These are phyloP conservation scores for Yarrowia sp. DNA, from an alignment of 805 yeast species.

Conservation along the genomic window DNA sequence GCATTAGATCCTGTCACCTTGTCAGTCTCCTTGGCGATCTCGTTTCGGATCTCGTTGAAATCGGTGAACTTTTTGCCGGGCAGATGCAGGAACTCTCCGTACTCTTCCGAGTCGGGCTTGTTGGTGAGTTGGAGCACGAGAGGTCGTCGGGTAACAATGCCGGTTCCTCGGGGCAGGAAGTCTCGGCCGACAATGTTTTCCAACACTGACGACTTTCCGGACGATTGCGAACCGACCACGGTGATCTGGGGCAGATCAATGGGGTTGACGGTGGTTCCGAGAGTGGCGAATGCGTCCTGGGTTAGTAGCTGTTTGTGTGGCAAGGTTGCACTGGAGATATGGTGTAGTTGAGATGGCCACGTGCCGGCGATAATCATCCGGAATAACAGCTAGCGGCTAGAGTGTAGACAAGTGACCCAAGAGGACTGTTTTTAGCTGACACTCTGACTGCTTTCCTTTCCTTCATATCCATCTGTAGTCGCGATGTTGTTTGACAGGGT, in stretches of 20 bases:
- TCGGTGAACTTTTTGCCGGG: slow-evolving; percentile 86
- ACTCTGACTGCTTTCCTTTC: too few relatives aligned
- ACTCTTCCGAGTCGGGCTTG: slow-evolving; percentile 50
- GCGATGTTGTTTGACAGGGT: too few relatives aligned
- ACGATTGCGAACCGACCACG: slow-evolving; percentile 87
- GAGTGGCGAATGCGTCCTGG: slow-evolving; percentile 83
- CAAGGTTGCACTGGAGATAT: not conserved
- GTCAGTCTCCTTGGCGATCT: slow-evolving; percentile 88
- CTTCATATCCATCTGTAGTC: too few relatives aligned
- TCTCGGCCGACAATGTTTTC: slow-evolving; percentile 91
- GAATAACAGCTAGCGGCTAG: too few relatives aligned
- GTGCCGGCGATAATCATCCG: too few relatives aligned
- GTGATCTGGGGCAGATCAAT: slow-evolving; percentile 86
- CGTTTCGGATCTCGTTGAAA: slow-evolving; percentile 84
- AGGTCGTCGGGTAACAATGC: slow-evolving; percentile 89
- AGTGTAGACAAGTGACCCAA: too few relatives aligned
- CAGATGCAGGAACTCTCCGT: slow-evolving; percentile 96
- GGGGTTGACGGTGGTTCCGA: slow-evolving; percentile 85
- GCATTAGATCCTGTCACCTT: slow-evolving; percentile 66
- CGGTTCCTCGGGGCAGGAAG: slow-evolving; percentile 85
- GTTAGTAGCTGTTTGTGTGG: slow-evolving; percentile 33
- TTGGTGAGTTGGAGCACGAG: slow-evolving; percentile 75
- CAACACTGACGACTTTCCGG: slow-evolving; percentile 84
- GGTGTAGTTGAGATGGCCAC: too few relatives aligned
- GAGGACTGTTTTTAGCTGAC: too few relatives aligned